These are phyloP conservation scores for Colletotrichum cuscutae DNA, from an alignment of 2,329 filamentous ascomycete species.

Conservation along the genomic window DNA sequence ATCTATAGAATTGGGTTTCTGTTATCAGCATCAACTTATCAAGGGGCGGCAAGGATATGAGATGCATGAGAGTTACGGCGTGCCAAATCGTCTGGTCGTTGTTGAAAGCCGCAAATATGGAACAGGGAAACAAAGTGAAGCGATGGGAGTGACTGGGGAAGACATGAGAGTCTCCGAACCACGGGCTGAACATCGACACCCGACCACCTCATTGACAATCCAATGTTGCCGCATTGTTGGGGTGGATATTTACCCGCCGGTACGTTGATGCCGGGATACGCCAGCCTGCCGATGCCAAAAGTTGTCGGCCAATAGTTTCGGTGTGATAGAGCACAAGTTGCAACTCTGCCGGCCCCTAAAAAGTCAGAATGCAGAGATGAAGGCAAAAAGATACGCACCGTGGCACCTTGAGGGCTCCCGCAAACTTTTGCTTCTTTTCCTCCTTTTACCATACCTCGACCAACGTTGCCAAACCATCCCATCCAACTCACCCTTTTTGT, in stretches of 20 bases:
- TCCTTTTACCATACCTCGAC: too few relatives aligned
- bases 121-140: not conserved
- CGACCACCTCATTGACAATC: not conserved
- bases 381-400: not conserved
- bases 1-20: not conserved
- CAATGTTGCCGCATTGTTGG: constrained; percentile 7
- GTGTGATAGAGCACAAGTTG: not conserved
- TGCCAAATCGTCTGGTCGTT: not conserved
- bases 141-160: not conserved
- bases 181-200: not conserved
- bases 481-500: not conserved
- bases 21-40: not conserved
- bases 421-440: not conserved
- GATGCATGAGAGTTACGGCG: not conserved
- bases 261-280: constrained; percentile 22
- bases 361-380: not conserved
- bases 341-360: not conserved
- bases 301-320: constrained; percentile 1
- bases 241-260: not conserved
- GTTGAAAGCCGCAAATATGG: not conserved
- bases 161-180: constrained; percentile 7
- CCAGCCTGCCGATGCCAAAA: not conserved
- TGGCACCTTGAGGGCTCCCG: not conserved
- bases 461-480: too few relatives aligned
- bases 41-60: not conserved